Evolutionary conservation across 202 grass and related monocot species (phyloP).

Genomic region (Schoenoplectus triqueter): DNA sequence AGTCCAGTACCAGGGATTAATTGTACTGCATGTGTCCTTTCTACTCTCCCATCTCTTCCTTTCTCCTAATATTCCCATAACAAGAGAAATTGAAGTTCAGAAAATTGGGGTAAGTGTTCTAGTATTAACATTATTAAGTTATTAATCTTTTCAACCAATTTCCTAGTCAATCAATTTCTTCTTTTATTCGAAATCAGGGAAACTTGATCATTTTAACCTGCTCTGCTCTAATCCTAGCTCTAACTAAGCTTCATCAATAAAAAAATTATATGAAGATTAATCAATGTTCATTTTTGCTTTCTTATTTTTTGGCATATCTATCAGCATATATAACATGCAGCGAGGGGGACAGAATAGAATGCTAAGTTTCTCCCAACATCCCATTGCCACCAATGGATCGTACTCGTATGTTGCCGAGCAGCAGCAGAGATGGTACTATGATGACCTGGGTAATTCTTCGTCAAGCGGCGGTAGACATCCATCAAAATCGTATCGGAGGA

Average conservation of each 20-base stretch:
- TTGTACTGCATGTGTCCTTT: too few relatives aligned
- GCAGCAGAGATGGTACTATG: constrained; percentile 35
- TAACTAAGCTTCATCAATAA: neutral
- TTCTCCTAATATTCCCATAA: neutral
- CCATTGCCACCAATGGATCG: constrained; percentile 16
- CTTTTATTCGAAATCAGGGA: neutral
- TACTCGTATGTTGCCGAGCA: neutral
- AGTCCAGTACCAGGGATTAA: too few relatives aligned
- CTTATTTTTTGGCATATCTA: too few relatives aligned
- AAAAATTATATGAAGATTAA: neutral
- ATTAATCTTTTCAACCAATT: too few relatives aligned
- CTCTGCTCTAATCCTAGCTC: too few relatives aligned
- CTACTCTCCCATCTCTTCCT: neutral
- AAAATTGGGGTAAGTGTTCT: neutral
- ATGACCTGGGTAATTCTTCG: constrained; percentile 35
- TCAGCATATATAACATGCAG: constrained; percentile 44
- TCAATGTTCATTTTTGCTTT: too few relatives aligned
- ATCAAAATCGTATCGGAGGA: constrained; percentile 38
- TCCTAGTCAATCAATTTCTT: too few relatives aligned
- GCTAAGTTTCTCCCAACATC: constrained; percentile 54
- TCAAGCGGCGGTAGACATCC: constrained; percentile 22
- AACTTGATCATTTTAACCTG: too few relatives aligned
- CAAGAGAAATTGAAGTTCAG: constrained; percentile 22
- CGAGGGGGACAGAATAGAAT: constrained; percentile 50
- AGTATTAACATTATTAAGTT: too few relatives aligned